Percentiles rank a stretch among this genome's conserved stretches.
Conservation (phyloP, 441 rosid species). For the Francoa sonchifolia region DNA sequence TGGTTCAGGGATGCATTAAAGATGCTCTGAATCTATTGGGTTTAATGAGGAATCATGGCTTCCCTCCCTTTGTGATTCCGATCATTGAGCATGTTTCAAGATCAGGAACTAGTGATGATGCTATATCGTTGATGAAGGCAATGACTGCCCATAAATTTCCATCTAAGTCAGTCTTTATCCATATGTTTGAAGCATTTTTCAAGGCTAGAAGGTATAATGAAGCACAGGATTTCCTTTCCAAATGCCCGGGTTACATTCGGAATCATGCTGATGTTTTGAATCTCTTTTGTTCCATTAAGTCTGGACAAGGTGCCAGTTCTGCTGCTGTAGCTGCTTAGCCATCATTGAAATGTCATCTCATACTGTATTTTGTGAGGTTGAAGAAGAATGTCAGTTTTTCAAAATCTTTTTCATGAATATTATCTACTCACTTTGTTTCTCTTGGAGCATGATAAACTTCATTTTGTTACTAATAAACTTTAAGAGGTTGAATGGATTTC, state of each 20-base stretch:
- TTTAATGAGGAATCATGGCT: constrained; percentile 63
- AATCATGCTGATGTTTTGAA: constrained; percentile 67
- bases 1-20: constrained; percentile 52
- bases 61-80: constrained; percentile 63
- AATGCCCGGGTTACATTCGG: constrained; percentile 57
- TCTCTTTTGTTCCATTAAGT: constrained; percentile 52
- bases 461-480: constrained; percentile 10
- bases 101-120: constrained; percentile 56
- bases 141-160: constrained; percentile 61
- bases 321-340: constrained; percentile 20
- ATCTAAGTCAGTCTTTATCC: constrained; percentile 48
- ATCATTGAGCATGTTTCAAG: constrained; percentile 51
- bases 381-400: constrained; percentile 10
- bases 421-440: constrained; percentile 8
- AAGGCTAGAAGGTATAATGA: constrained; percentile 46
- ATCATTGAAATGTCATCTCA: constrained; percentile 8
- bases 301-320: constrained; percentile 18
- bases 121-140: constrained; percentile 43
- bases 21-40: constrained; percentile 53
- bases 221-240: constrained; percentile 64
- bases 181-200: constrained; percentile 49
- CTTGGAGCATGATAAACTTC: constrained; percentile 8
- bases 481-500: background rate
- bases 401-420: constrained; percentile 13
- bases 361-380: constrained; percentile 8